phyloP scores from a whole-genome alignment of 495 filamentous ascomycete genomes.

The Mytilinidion resinicola region DNA sequence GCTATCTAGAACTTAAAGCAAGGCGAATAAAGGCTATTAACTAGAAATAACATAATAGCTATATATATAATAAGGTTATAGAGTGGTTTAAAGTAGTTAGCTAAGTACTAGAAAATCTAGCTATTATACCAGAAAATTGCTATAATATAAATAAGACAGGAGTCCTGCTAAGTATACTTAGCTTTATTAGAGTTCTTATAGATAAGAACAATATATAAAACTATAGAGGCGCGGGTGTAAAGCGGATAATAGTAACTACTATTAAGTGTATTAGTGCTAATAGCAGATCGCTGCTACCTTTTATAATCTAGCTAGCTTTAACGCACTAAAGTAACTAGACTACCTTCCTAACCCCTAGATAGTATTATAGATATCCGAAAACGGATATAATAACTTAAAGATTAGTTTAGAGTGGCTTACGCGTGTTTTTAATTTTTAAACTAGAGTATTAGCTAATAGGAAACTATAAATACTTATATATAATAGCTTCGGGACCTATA shows the following conservation, averaged over 20 bases:
- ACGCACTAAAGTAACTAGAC: neutral
- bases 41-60: neutral
- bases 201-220: neutral
- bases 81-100: neutral
- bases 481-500: too few relatives aligned
- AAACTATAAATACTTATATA: neutral
- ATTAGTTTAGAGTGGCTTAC: neutral
- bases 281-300: neutral
- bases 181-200: neutral
- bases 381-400: neutral
- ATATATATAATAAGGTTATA: neutral
- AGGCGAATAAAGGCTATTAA: neutral
- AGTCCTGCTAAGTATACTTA: neutral
- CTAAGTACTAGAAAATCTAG: neutral
- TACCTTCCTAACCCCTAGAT: neutral
- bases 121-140: neutral
- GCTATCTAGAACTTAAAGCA: neutral
- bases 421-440: conserved; percentile 6
- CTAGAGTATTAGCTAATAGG: neutral
- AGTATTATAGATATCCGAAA: neutral
- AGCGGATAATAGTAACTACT: neutral
- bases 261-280: neutral
- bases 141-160: neutral
- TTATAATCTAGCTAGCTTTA: neutral
- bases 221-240: too few relatives aligned